phyloP scores from a whole-genome alignment of 2,329 filamentous ascomycete genomes.

The Pseudocercospora musae region DNA sequence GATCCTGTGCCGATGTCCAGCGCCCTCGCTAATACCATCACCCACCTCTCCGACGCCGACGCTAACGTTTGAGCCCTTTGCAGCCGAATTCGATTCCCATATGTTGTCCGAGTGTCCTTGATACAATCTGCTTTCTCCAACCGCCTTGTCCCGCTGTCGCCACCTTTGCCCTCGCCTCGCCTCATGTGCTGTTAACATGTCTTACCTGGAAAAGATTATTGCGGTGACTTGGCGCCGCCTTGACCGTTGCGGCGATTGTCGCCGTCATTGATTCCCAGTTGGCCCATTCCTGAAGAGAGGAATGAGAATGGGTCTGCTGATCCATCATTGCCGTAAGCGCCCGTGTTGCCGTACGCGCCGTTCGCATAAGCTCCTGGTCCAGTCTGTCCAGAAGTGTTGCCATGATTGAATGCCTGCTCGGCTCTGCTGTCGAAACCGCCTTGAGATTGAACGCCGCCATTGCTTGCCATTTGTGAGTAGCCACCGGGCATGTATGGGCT shows the following conservation, averaged over 20 bases:
- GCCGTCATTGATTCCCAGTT: slow-evolving; percentile 65
- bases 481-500: slow-evolving; percentile 82
- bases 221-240: slow-evolving; percentile 32
- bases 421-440: slow-evolving; percentile 85
- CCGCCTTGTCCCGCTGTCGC: slow-evolving; percentile 1
- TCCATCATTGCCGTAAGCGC: slow-evolving; percentile 47
- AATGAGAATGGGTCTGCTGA: slow-evolving; percentile 78
- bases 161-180: not conserved
- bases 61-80: slow-evolving; percentile 22
- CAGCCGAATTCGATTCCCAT: slow-evolving; percentile 28
- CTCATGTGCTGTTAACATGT: not conserved
- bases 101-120: slow-evolving; percentile 25
- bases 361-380: slow-evolving; percentile 57
- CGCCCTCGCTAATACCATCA: slow-evolving; percentile 28
- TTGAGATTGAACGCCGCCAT: slow-evolving; percentile 69
- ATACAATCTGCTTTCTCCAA: slow-evolving; percentile 19
- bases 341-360: slow-evolving; percentile 50
- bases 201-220: slow-evolving; percentile 20
- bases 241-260: slow-evolving; percentile 42
- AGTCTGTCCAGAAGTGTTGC: slow-evolving; percentile 73
- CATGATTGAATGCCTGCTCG: slow-evolving; percentile 81
- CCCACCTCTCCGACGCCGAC: slow-evolving; percentile 25
- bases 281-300: slow-evolving; percentile 69
- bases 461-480: slow-evolving; percentile 55
- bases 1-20: slow-evolving; percentile 17